phyloP scores from a whole-genome alignment of 2,329 filamentous ascomycete species.

The Colletotrichum tanaceti region DNA sequence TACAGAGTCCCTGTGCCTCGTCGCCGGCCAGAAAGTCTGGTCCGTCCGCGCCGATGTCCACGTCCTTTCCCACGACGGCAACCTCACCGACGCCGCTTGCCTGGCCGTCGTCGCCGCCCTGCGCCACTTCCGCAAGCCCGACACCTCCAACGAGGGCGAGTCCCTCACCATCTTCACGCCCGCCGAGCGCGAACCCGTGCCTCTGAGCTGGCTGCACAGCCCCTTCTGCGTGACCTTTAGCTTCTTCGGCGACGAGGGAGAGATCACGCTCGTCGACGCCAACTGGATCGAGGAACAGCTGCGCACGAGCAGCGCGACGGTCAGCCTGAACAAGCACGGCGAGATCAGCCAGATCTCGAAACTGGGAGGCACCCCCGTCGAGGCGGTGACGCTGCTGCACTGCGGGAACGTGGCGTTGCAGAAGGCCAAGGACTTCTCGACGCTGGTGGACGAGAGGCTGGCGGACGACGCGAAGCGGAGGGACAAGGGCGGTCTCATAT shows the following conservation, averaged over 20 bases:
- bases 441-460: conserved; percentile 77
- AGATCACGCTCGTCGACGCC: conserved; percentile 78
- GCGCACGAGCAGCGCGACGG: conserved; percentile 77
- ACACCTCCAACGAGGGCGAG: conserved; percentile 87
- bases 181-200: conserved; percentile 88
- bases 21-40: conserved; percentile 92
- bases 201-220: conserved; percentile 89
- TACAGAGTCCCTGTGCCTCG: conserved; percentile 93
- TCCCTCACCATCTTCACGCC: conserved; percentile 85
- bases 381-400: conserved; percentile 81
- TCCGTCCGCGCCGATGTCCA: conserved; percentile 91
- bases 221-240: conserved; percentile 92
- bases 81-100: conserved; percentile 86
- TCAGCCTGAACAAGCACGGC: conserved; percentile 89
- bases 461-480: conserved; percentile 82
- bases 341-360: conserved; percentile 94
- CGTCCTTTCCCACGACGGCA: conserved; percentile 90
- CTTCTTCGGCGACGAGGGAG: conserved; percentile 80
- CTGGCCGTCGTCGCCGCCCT: conserved; percentile 88
- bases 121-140: conserved; percentile 90
- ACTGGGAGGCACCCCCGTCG: conserved; percentile 83
- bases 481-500: conserved; percentile 81
- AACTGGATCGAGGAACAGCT: conserved; percentile 81
- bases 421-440: conserved; percentile 84
- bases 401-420: conserved; percentile 79